Evolutionary conservation across 768 basidiomycete genomes (phyloP).

Genomic region (Lactarius akahatsu): DNA sequence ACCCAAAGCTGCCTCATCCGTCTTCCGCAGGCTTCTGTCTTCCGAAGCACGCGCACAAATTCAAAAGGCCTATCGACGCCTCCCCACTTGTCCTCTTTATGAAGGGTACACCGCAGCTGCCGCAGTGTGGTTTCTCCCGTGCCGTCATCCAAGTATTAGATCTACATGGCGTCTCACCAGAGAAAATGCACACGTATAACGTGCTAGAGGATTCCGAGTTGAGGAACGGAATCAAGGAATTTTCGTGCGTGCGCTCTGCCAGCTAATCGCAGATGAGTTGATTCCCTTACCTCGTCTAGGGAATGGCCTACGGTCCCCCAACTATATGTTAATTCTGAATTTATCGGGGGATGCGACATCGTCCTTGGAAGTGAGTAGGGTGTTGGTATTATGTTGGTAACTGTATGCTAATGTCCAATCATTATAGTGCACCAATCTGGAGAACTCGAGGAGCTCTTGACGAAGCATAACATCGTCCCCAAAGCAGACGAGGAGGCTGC

Average conservation of each 20-base stretch:
- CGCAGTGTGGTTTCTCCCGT: constrained; percentile 95
- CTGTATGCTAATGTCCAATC: constrained; percentile 13
- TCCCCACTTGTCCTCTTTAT: constrained; percentile 94
- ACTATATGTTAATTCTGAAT: constrained; percentile 91
- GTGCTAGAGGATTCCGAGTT: constrained; percentile 85
- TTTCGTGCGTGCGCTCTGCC: constrained; percentile 67
- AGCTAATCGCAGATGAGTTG: background rate
- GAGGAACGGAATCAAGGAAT: constrained; percentile 88
- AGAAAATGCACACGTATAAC: constrained; percentile 88
- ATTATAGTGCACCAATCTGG: constrained; percentile 91
- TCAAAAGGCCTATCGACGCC: constrained; percentile 67
- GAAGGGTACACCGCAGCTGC: constrained; percentile 88
- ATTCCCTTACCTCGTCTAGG: constrained; percentile 41
- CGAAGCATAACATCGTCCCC: constrained; percentile 67
- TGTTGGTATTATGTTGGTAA: constrained; percentile 10
- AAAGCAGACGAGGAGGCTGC: constrained; percentile 38
- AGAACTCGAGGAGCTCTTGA: constrained; percentile 81
- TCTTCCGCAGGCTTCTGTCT: constrained; percentile 53
- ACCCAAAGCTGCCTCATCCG: constrained; percentile 29
- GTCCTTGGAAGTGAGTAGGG: constrained; percentile 74
- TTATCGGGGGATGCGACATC: constrained; percentile 97
- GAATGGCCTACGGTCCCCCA: constrained; percentile 99
- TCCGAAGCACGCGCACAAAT: constrained; percentile 61
- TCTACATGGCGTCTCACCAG: constrained; percentile 71
- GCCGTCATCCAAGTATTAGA: constrained; percentile 91